Evolutionary conservation across 176 grass and related monocot genomes (phyloP).

Genomic region (Bromus sterilis): DNA sequence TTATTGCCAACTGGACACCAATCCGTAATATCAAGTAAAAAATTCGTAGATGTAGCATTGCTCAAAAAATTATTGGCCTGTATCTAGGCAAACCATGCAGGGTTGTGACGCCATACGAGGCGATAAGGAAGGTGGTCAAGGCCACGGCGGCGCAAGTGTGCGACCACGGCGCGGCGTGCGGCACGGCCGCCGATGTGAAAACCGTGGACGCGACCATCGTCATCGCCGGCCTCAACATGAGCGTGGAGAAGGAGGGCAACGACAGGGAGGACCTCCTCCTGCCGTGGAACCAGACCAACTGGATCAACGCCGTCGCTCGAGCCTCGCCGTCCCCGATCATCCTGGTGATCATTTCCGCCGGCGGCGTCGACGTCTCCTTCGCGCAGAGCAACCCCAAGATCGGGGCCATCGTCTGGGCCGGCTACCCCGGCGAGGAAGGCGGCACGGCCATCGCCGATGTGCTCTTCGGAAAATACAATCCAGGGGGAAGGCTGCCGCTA

Average conservation of each 20-base stretch:
- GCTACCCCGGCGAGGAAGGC: conserved; percentile 49
- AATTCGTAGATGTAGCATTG: no score
- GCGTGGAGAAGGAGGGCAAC: conserved; percentile 35
- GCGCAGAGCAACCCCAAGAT: conserved; percentile 45
- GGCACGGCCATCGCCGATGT: conserved; percentile 43
- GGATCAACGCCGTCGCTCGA: conserved; percentile 31
- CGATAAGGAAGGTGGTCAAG: not conserved
- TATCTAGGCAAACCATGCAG: conserved; percentile 40
- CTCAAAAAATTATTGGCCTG: not conserved
- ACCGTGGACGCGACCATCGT: conserved; percentile 33
- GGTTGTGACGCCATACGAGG: conserved; percentile 40
- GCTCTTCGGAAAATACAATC: conserved; percentile 36
- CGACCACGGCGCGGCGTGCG: conserved; percentile 29
- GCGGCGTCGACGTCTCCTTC: conserved; percentile 44
- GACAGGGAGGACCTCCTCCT: conserved; percentile 44
- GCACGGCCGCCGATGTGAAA: not conserved
- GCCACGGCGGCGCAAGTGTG: conserved; percentile 26
- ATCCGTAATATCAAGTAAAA: no score
- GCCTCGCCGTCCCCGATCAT: conserved; percentile 29
- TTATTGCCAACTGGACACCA: no score
- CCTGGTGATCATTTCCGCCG: conserved; percentile 39
- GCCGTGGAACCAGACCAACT: conserved; percentile 19
- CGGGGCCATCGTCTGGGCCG: conserved; percentile 43
- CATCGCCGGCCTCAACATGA: conserved; percentile 37
- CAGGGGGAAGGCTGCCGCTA: conserved; percentile 24